A percentile compares a stretch with the other conserved stretches of the same genome.
These are phyloP conservation scores for Solanum virginianum DNA, from an alignment of 257 asterid genomes.

Conservation along the genomic window DNA sequence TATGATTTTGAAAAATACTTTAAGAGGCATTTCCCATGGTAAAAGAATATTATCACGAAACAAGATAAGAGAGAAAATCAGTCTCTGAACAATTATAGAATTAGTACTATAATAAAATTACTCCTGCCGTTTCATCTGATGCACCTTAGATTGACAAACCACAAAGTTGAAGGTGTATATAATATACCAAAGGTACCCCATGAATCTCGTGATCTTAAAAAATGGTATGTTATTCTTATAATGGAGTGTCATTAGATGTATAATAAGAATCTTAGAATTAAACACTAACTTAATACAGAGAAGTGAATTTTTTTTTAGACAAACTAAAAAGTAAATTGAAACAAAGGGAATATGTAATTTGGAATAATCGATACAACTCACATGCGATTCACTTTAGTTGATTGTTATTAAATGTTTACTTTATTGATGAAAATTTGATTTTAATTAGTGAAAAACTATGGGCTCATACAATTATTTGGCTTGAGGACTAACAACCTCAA, in stretches of 20 bases:
- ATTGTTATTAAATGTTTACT: too few species aligned
- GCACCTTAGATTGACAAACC: not conserved
- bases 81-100: not conserved
- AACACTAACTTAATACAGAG: not conserved
- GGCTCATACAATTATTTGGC: too few species aligned
- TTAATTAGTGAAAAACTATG: too few species aligned
- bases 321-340: not conserved
- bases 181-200: not conserved
- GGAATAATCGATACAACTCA: not conserved
- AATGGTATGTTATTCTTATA: not conserved
- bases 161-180: not conserved
- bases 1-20: not conserved
- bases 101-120: not conserved
- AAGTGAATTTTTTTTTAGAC: not conserved
- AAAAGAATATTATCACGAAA: not conserved
- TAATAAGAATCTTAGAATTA: not conserved
- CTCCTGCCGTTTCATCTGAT: not conserved
- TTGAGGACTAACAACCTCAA: too few species aligned
- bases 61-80: not conserved
- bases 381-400: too few species aligned
- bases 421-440: too few species aligned
- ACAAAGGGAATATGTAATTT: not conserved
- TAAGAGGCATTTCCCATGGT: not conserved
- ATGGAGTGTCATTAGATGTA: not conserved
- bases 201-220: not conserved